Evolutionary conservation across 768 basidiomycete species (phyloP), one percentile per base, ranked within the genome.

Genomic region (Leucogyrophana mollusca): DNA sequence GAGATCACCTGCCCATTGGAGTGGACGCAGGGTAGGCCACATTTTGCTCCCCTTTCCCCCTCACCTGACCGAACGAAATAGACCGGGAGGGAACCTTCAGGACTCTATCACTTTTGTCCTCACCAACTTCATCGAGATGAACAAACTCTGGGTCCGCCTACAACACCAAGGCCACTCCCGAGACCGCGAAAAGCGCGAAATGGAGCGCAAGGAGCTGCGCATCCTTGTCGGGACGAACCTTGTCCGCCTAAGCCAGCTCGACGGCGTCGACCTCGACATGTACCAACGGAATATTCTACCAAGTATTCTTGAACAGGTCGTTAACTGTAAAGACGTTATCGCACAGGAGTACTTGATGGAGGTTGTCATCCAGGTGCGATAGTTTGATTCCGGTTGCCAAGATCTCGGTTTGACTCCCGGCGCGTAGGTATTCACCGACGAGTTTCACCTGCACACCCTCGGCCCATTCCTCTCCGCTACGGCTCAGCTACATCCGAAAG

Each of bases 271-370:
- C 61, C 71, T 99, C 45, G 89, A 89, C 34, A 83, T 96, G 80
- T 98, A 98, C 67, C 83, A 84, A 58, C 74, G 66, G 45, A 81
- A 64, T 20, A 99, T 99, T 52, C 79, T 99, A 6, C 94, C 96
- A 0, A 90, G 89, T 51, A 84, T 98, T 45, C 70, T 98, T 43
- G 94, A 99, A 71, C 96, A 99, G 66, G 90, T 98, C 42, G 95
- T 98, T 49, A 95, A 87, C 60, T 98, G 96, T 70, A 95, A 96
- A 65, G 96, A 99, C 61, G 89, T 94, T 36, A 98, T 98, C 50
- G 96, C 96, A 0, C 96, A 99, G 65, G 96, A 98, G 63, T 99
- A 99, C 66, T 67, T 98, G 37, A 98, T 98, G 96, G 96, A 99
- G 66, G 96, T 98, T 9, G 94, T 99, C 51, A 99, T 99, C 55